Conservation (phyloP, 2,329 filamentous ascomycete species). For the Fusarium algeriense region DNA sequence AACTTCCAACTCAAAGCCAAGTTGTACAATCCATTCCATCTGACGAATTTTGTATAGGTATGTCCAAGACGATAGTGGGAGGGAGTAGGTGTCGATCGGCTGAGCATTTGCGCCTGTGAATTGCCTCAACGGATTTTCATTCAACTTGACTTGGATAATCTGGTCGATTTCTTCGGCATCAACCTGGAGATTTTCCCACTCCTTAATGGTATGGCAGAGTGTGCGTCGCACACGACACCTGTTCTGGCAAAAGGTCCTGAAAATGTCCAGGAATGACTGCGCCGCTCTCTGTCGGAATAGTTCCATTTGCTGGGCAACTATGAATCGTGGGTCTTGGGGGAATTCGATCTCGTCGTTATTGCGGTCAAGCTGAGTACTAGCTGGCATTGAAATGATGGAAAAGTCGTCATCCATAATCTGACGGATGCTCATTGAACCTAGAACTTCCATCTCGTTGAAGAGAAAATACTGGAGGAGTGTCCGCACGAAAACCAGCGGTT, state of each 20-base stretch:
- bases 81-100: conserved; percentile 69
- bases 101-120: conserved; percentile 51
- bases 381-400: conserved; percentile 79
- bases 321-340: conserved; percentile 78
- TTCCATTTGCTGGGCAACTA: conserved; percentile 81
- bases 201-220: conserved; percentile 84
- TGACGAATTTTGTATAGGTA: conserved; percentile 91
- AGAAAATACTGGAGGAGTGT: conserved; percentile 82
- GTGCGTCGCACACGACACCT: conserved; percentile 88
- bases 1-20: conserved; percentile 93
- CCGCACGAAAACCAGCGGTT: conserved; percentile 86
- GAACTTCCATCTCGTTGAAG: conserved; percentile 77
- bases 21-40: conserved; percentile 87
- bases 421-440: conserved; percentile 76
- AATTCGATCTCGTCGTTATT: conserved; percentile 82
- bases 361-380: conserved; percentile 76
- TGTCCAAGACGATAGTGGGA: conserved; percentile 87
- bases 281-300: conserved; percentile 70
- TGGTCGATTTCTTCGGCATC: conserved; percentile 84
- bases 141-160: conserved; percentile 70
- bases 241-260: conserved; percentile 89
- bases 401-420: conserved; percentile 86
- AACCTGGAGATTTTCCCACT: conserved; percentile 86
- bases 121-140: conserved; percentile 70
- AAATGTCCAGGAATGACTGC: conserved; percentile 84